phyloP scores from a whole-genome alignment of 345 rosid genomes.

The Populus nigra region DNA sequence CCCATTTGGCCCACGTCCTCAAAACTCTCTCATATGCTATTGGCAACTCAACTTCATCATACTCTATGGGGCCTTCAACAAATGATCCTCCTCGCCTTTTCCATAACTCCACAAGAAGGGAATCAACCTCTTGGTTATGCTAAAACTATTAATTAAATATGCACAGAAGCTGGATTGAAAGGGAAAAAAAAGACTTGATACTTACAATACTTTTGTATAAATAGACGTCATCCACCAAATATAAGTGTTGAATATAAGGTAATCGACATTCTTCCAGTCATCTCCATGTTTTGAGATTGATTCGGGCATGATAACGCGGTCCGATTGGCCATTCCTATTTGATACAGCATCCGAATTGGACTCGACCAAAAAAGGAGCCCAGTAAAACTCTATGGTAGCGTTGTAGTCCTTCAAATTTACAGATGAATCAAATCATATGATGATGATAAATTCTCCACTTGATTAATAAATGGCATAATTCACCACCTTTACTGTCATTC shows the following conservation, averaged over 20 bases:
- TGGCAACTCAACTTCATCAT: slow-evolving; percentile 20
- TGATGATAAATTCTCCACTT: not conserved
- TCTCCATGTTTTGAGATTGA: slow-evolving; percentile 23
- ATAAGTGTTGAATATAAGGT: slow-evolving; percentile 24
- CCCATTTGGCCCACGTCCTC: slow-evolving; percentile 32
- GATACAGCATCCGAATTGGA: slow-evolving; percentile 22
- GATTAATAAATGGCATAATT: not conserved
- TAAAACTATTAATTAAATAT: not conserved
- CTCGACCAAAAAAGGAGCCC: slow-evolving; percentile 29
- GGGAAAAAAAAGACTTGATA: not conserved
- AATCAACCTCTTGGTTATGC: slow-evolving; percentile 1
- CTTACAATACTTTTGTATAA: slow-evolving; percentile 26
- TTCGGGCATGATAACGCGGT: slow-evolving; percentile 17
- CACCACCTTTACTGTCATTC: not conserved
- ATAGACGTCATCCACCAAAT: slow-evolving; percentile 26
- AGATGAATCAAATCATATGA: not conserved
- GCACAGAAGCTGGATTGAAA: not conserved
- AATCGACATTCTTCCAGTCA: slow-evolving; percentile 22
- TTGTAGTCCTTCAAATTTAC: slow-evolving; percentile 18
- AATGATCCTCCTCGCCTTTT: slow-evolving; percentile 12
- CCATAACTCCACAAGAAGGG: slow-evolving; percentile 6
- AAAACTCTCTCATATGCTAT: slow-evolving; percentile 27
- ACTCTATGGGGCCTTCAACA: slow-evolving; percentile 13
- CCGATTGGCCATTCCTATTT: slow-evolving; percentile 9
- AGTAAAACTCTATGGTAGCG: slow-evolving; percentile 24